These are phyloP conservation scores for Clitocybe nebularis DNA, from an alignment of 1,284 basidiomycete genomes.

Conservation along the genomic window DNA sequence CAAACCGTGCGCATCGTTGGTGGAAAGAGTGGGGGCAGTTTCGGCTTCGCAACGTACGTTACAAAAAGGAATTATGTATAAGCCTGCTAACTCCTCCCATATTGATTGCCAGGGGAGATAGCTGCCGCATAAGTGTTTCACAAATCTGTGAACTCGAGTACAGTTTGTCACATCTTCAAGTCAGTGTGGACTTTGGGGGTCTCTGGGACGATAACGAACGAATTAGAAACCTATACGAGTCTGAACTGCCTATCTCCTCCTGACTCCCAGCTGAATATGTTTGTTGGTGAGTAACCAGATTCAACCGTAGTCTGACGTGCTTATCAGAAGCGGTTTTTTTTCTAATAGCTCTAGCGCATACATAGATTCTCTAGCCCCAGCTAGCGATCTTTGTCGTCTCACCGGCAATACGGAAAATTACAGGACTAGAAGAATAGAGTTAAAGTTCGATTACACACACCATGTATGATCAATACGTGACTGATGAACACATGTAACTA, in stretches of 20 bases:
- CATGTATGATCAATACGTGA: too few relatives aligned
- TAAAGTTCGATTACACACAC: too few relatives aligned
- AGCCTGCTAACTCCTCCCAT: neutral
- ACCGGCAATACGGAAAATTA: too few relatives aligned
- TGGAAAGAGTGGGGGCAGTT: constrained; percentile 49
- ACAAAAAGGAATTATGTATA: neutral
- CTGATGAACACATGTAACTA: too few relatives aligned
- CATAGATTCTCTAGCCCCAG: too few relatives aligned
- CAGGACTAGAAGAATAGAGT: too few relatives aligned
- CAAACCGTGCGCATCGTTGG: constrained; percentile 60
- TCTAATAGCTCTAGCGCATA: too few relatives aligned
- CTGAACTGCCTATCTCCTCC: constrained; percentile 16
- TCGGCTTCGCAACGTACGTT: constrained; percentile 72
- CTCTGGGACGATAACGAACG: constrained; percentile 66
- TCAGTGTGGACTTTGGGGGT: constrained; percentile 74
- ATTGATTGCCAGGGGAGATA: constrained; percentile 58
- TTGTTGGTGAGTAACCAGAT: too few relatives aligned
- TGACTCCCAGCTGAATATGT: too few relatives aligned
- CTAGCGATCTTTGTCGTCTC: too few relatives aligned
- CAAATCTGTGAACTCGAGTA: constrained; percentile 73
- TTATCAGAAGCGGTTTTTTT: too few relatives aligned
- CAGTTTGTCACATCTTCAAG: constrained; percentile 54
- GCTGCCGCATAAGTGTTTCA: constrained; percentile 67
- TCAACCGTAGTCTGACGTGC: too few relatives aligned
- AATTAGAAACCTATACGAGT: constrained; percentile 55